These are phyloP conservation scores for Aspergillus sp. DNA, from an alignment of 2,329 filamentous ascomycete genomes.

Conservation along the genomic window DNA sequence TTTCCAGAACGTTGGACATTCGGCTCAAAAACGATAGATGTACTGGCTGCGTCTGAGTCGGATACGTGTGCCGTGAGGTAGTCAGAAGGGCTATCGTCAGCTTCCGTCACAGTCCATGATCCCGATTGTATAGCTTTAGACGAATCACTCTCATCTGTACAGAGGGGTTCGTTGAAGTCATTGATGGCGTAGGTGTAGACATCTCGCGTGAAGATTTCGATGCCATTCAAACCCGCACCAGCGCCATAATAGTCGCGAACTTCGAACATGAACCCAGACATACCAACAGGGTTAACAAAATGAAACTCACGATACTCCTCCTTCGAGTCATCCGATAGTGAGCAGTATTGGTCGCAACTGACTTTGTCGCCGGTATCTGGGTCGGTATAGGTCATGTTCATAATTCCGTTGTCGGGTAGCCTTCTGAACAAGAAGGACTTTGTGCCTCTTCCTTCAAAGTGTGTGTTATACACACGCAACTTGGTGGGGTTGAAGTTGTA, in stretches of 20 bases:
- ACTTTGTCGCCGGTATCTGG: constrained; percentile 65
- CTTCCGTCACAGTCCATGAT: constrained; percentile 70
- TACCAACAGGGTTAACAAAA: constrained; percentile 84
- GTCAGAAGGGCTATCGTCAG: constrained; percentile 67
- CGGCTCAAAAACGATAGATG: constrained; percentile 68
- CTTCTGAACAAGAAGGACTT: constrained; percentile 85
- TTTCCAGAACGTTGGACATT: constrained; percentile 87
- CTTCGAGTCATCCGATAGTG: constrained; percentile 70
- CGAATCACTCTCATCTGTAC: constrained; percentile 63
- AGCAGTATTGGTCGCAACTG: constrained; percentile 79
- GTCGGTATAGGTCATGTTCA: constrained; percentile 92
- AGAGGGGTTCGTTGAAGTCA: constrained; percentile 84
- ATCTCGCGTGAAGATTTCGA: constrained; percentile 77
- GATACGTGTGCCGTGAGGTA: constrained; percentile 72
- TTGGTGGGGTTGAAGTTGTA: constrained; percentile 87
- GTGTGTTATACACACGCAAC: constrained; percentile 84
- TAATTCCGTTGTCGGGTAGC: constrained; percentile 83
- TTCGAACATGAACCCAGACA: constrained; percentile 82
- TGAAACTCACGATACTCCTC: constrained; percentile 80
- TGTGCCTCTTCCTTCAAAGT: constrained; percentile 78
- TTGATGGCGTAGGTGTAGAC: constrained; percentile 83
- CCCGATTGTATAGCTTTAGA: constrained; percentile 71
- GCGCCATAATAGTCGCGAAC: constrained; percentile 83
- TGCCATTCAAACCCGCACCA: constrained; percentile 80
- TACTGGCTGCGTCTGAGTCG: constrained; percentile 57